phyloP scores from a whole-genome alignment of 305 asterid genomes.

The Caryopteris hybrid region DNA sequence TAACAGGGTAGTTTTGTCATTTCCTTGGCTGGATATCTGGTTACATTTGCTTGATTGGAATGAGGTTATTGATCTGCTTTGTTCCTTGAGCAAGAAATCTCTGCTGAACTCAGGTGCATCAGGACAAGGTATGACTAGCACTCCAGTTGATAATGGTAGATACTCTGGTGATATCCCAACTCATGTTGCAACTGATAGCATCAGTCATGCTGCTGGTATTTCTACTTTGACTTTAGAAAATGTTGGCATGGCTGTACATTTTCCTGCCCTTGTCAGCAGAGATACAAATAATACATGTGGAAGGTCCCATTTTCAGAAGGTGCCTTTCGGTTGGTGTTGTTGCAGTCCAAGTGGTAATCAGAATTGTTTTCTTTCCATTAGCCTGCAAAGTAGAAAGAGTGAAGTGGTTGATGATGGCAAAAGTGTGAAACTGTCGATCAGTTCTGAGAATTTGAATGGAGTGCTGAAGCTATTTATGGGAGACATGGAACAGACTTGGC shows the following conservation, averaged over 20 bases:
- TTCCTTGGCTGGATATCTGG: conserved; percentile 72
- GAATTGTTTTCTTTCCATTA: conserved; percentile 51
- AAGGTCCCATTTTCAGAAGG: conserved; percentile 31
- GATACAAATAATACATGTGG: conserved; percentile 33
- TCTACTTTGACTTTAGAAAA: conserved; percentile 44
- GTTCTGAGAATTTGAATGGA: conserved; percentile 54
- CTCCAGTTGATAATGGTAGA: conserved; percentile 25
- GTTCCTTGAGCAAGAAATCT: conserved; percentile 32
- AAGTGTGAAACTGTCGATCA: conserved; percentile 40
- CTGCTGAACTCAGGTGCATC: conserved; percentile 22
- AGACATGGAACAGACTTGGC: conserved; percentile 49
- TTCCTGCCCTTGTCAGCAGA: conserved; percentile 53
- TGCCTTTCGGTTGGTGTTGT: conserved; percentile 33
- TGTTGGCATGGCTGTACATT: conserved; percentile 50
- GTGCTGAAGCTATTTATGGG: conserved; percentile 45
- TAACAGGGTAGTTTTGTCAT: conserved; percentile 43
- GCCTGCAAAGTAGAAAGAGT: conserved; percentile 46
- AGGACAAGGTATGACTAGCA: conserved; percentile 22
- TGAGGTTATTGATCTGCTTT: conserved; percentile 48
- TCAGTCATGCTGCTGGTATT: conserved; percentile 28
- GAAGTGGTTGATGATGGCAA: conserved; percentile 54
- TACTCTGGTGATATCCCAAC: conserved; percentile 31
- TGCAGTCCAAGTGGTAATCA: conserved; percentile 35
- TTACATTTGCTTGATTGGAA: conserved; percentile 74
- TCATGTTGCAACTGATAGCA: conserved; percentile 23